Evolutionary conservation across 345 rosid genomes (phyloP).

Genomic region (Eutrema heterophyllum): DNA sequence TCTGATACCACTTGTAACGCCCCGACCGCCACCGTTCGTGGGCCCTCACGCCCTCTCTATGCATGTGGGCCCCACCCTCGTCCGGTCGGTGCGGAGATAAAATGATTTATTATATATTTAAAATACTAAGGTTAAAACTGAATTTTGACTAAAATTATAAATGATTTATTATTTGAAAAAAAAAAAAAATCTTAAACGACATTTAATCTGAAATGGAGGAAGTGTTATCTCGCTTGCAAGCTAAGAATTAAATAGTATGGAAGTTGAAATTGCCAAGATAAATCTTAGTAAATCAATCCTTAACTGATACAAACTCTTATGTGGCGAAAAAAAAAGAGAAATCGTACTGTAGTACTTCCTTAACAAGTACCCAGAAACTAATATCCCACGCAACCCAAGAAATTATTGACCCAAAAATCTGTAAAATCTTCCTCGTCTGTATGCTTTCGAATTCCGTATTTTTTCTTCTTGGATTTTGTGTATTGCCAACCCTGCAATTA

Average conservation of each 20-base stretch:
- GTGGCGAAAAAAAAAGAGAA: not conserved
- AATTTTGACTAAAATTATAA: too few species aligned
- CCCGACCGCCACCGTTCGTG: too few species aligned
- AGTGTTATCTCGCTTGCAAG: too few species aligned
- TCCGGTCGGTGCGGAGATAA: too few species aligned
- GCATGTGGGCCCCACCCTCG: too few species aligned
- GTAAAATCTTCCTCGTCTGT: not conserved
- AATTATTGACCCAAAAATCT: conserved; percentile 5
- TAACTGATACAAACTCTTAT: not conserved
- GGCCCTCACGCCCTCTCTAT: too few species aligned
- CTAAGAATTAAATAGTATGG: not conserved
- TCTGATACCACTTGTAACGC: too few species aligned
- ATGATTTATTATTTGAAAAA: too few species aligned
- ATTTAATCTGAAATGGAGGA: too few species aligned
- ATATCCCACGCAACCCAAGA: not conserved
- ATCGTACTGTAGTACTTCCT: not conserved
- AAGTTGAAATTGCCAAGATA: not conserved
- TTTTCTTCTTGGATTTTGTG: conserved; percentile 14
- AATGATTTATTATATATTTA: too few species aligned
- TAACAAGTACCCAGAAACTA: not conserved
- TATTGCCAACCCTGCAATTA: conserved; percentile 9
- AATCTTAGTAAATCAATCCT: not conserved
- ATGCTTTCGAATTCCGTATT: not conserved
- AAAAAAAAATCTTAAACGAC: too few species aligned
- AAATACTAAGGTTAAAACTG: too few species aligned